A percentile compares a stretch with the other conserved stretches of the same genome.
These are phyloP conservation scores for Aspergillus sparsus DNA, from an alignment of 495 filamentous ascomycete species.

Conservation along the genomic window DNA sequence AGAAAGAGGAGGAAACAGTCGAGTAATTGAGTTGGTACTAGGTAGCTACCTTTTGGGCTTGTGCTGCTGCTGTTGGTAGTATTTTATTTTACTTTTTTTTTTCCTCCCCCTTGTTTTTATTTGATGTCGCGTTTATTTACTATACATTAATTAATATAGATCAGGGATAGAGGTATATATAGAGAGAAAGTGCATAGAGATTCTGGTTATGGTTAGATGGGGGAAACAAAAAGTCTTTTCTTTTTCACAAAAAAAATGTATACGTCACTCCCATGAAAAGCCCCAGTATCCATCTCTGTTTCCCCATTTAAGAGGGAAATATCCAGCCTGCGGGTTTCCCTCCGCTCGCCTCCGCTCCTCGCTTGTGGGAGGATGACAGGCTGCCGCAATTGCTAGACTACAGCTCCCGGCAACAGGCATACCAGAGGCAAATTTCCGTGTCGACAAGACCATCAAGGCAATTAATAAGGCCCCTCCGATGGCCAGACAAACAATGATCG, in stretches of 20 bases:
- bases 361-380: constrained; percentile 38
- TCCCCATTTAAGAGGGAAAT: constrained; percentile 5
- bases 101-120: neutral
- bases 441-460: constrained; percentile 16
- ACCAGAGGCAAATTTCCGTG: constrained; percentile 28
- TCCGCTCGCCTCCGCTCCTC: neutral
- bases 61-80: too few relatives aligned
- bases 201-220: neutral
- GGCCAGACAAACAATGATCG: constrained; percentile 31
- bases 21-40: neutral
- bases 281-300: neutral
- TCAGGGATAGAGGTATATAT: neutral
- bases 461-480: constrained; percentile 26
- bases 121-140: too few relatives aligned
- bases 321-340: constrained; percentile 5
- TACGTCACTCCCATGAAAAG: constrained; percentile 3
- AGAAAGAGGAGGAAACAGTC: neutral
- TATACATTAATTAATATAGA: too few relatives aligned
- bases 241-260: neutral
- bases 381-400: constrained; percentile 51
- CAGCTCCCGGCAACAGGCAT: constrained; percentile 46
- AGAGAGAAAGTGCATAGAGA: neutral
- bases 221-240: too few relatives aligned
- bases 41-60: too few relatives aligned
- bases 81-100: neutral